phyloP scores from a whole-genome alignment of 2,329 filamentous ascomycete species.

The Zasmidium citrigriseum region DNA sequence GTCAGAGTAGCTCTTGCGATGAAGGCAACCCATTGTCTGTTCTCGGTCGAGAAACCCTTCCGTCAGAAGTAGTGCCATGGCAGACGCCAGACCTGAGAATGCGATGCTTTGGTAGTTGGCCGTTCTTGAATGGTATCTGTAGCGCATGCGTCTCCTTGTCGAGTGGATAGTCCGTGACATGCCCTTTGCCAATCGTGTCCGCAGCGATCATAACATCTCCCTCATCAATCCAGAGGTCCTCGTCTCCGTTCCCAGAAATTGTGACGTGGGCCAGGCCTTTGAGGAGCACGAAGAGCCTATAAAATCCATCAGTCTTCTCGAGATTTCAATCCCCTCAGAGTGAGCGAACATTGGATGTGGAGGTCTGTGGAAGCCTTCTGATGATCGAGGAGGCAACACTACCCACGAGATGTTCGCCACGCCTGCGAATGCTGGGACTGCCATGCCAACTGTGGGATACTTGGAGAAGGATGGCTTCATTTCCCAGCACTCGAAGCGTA shows the following conservation, averaged over 20 bases:
- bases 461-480: conserved; percentile 3
- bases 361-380: conserved; percentile 46
- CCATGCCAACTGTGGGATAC: conserved; percentile 12
- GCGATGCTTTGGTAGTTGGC: conserved; percentile 14
- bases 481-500: conserved; percentile 11
- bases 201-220: conserved; percentile 37
- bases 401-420: conserved; percentile 38
- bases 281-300: conserved; percentile 35
- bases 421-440: conserved; percentile 10
- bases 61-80: neutral
- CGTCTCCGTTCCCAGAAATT: conserved; percentile 40
- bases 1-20: too few species aligned
- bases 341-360: conserved; percentile 30
- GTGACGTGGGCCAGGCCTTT: conserved; percentile 46
- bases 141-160: conserved; percentile 28
- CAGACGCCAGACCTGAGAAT: conserved; percentile 4
- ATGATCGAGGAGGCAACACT: conserved; percentile 40
- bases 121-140: conserved; percentile 30
- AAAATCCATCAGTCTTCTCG: neutral
- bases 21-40: too few species aligned
- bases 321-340: neutral
- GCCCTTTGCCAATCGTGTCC: conserved; percentile 29
- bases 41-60: neutral
- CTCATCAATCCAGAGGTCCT: conserved; percentile 39
- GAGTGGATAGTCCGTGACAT: conserved; percentile 31